phyloP scores from a whole-genome alignment of 139 green algal species.

The Astrephomene gubernaculifera region DNA sequence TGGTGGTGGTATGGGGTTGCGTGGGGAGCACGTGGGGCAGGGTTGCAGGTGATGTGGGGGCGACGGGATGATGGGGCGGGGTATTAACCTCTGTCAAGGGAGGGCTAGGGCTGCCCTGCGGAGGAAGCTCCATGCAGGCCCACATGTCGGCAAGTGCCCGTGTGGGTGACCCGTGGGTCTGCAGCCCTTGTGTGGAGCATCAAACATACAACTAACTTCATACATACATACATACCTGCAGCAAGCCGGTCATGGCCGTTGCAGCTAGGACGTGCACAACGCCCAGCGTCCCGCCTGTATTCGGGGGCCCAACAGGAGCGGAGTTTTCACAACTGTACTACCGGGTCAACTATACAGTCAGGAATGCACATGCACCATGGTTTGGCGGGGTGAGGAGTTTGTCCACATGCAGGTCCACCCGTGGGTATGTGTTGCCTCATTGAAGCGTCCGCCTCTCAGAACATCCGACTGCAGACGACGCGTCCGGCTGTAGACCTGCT shows the following conservation, averaged over 20 bases:
- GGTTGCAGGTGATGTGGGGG: not conserved
- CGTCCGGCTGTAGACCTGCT: no score
- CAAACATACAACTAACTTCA: no score
- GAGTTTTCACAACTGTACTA: not conserved
- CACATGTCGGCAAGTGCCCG: not conserved
- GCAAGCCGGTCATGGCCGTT: slow-evolving; percentile 77
- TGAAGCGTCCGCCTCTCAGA: no score
- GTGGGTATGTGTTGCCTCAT: no score
- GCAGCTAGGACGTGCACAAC: slow-evolving; percentile 77
- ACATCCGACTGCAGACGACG: no score
- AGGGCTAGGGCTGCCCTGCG: not conserved
- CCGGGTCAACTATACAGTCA: not conserved
- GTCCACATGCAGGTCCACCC: no score
- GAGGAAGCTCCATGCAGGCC: not conserved
- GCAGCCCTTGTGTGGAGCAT: not conserved
- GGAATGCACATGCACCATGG: not conserved
- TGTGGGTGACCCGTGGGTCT: not conserved
- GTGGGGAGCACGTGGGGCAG: not conserved
- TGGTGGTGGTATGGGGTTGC: not conserved
- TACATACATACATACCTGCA: slow-evolving; percentile 72
- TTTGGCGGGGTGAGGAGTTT: not conserved
- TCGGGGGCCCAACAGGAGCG: not conserved
- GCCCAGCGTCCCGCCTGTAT: slow-evolving; percentile 61
- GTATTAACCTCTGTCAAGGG: not conserved
- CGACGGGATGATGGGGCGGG: not conserved